phyloP scores from a whole-genome alignment of 495 filamentous ascomycete species.

The Penicillium fimorum region DNA sequence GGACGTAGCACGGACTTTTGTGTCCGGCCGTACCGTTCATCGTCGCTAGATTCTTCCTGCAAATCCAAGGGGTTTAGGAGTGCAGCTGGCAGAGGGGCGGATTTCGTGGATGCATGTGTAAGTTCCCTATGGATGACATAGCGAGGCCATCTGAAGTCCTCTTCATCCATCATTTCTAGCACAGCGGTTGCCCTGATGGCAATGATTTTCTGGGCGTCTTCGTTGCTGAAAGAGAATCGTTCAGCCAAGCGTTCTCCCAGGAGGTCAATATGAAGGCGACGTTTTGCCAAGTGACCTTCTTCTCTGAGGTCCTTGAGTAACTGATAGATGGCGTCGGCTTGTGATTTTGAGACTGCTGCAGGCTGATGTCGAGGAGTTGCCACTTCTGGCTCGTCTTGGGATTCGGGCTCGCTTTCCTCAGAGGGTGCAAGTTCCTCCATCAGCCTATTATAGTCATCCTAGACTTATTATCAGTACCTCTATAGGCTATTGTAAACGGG shows the following conservation, averaged over 20 bases:
- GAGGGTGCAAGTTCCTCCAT: constrained; percentile 31
- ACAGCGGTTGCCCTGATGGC: constrained; percentile 32
- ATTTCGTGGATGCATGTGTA: constrained; percentile 30
- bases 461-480: constrained; percentile 1
- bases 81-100: constrained; percentile 23
- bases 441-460: constrained; percentile 46
- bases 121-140: constrained; percentile 48
- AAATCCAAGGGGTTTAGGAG: constrained; percentile 39
- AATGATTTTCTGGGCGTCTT: constrained; percentile 41
- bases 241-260: constrained; percentile 22
- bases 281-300: constrained; percentile 46
- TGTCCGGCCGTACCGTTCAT: constrained; percentile 39
- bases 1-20: constrained; percentile 55
- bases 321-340: constrained; percentile 40
- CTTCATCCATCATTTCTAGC: constrained; percentile 38
- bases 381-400: constrained; percentile 23
- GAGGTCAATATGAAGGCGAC: constrained; percentile 42
- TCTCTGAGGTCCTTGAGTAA: constrained; percentile 39
- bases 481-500: background rate
- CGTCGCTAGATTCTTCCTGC: constrained; percentile 38
- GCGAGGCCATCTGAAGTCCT: constrained; percentile 45
- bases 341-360: constrained; percentile 32
- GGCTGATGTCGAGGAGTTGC: constrained; percentile 30
- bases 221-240: constrained; percentile 24
- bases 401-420: constrained; percentile 29